Conservation (phyloP, 345 rosid species). For the Triadica sebifera region DNA sequence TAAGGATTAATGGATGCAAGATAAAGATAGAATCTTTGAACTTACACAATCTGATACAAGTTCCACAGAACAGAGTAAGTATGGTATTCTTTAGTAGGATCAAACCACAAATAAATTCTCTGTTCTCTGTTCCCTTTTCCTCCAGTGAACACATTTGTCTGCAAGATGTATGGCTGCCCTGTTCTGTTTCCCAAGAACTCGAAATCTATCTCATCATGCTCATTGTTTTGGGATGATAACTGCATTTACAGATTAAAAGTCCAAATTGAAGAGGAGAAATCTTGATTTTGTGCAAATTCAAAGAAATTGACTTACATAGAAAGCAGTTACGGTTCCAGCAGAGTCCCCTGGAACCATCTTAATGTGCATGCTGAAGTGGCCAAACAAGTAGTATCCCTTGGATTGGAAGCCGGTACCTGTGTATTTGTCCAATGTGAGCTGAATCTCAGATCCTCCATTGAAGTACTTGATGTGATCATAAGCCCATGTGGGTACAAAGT, state of each 20-base stretch:
- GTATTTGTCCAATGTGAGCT: slow-evolving; percentile 27
- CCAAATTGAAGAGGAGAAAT: background rate
- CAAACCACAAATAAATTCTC: slow-evolving; percentile 36
- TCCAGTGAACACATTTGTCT: slow-evolving; percentile 23
- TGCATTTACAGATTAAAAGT: background rate
- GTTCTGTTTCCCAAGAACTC: slow-evolving; percentile 37
- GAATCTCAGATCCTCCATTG: slow-evolving; percentile 31
- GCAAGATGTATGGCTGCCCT: slow-evolving; percentile 25
- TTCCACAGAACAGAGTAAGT: slow-evolving; percentile 28
- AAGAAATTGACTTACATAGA: slow-evolving; percentile 14
- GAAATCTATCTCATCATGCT: slow-evolving; percentile 33
- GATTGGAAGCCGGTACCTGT: slow-evolving; percentile 29
- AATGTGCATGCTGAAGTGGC: slow-evolving; percentile 32
- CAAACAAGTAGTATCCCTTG: slow-evolving; percentile 26
- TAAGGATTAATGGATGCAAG: too few species aligned
- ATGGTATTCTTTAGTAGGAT: slow-evolving; percentile 28
- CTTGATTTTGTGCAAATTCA: background rate
- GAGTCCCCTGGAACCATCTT: slow-evolving; percentile 28
- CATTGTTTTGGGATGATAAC: slow-evolving; percentile 20
- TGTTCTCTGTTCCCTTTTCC: slow-evolving; percentile 33
- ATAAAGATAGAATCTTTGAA: too few species aligned
- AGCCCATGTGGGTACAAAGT: slow-evolving; percentile 31
- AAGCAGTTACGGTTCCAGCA: slow-evolving; percentile 28
- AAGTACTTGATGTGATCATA: slow-evolving; percentile 31
- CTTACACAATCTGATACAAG: slow-evolving; percentile 31